A percentile compares a stretch with the other conserved stretches of the same genome.
phyloP scores from a whole-genome alignment of 768 basidiomycete genomes.

The Gymnopilus junonius region DNA sequence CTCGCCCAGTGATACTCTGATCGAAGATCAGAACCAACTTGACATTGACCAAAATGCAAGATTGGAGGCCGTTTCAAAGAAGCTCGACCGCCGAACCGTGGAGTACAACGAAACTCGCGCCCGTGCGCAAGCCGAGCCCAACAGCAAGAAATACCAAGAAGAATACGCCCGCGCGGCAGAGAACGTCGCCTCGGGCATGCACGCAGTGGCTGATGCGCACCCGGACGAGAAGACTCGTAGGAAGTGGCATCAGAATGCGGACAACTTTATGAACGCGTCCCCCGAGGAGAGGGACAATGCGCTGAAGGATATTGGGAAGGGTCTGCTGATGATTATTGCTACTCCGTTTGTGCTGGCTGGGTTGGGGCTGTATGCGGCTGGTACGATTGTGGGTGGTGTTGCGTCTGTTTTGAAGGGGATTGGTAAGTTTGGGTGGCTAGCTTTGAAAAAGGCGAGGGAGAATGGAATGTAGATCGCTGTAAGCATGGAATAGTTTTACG shows the following conservation, averaged over 20 bases:
- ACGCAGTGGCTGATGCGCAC: not conserved
- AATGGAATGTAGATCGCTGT: not conserved
- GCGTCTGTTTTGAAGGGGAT: constrained; percentile 8
- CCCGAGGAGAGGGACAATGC: not conserved
- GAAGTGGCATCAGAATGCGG: not conserved
- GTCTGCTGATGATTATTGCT: not conserved
- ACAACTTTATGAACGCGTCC: not conserved
- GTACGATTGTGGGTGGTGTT: constrained; percentile 1
- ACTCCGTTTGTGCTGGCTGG: constrained; percentile 5
- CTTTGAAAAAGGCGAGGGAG: not conserved
- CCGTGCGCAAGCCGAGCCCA: not conserved
- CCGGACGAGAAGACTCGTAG: not conserved
- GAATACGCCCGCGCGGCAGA: not conserved
- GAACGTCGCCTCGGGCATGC: not conserved
- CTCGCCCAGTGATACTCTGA: too few species aligned
- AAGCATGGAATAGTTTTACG: too few species aligned
- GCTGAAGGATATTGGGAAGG: not conserved
- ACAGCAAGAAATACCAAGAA: not conserved
- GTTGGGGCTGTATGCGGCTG: constrained; percentile 6
- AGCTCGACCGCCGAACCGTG: not conserved
- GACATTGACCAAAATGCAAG: not conserved
- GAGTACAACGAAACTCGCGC: not conserved
- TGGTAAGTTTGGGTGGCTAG: constrained; percentile 1
- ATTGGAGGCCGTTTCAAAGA: not conserved
- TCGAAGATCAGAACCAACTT: too few species aligned